Conservation (phyloP, 1,284 basidiomycete genomes). For the Boletus hoseneyae region DNA sequence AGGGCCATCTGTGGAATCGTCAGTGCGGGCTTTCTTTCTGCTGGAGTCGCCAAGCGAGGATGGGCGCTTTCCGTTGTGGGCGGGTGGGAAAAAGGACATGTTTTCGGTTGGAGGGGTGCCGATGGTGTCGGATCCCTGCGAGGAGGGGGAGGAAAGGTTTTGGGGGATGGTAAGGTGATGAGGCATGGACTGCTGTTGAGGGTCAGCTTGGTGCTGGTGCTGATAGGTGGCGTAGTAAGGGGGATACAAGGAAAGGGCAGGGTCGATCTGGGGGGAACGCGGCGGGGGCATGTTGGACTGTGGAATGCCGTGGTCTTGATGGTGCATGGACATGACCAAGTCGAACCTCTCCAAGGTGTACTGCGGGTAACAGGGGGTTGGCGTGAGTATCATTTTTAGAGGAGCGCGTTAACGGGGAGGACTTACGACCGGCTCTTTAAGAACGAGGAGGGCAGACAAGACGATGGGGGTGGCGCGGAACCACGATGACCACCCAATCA, state of each 20-base stretch:
- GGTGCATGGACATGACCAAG: constrained; percentile 35
- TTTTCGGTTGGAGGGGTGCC: constrained; percentile 67
- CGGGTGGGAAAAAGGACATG: constrained; percentile 48
- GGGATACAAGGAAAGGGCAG: constrained; percentile 59
- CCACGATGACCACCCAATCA: constrained; percentile 1
- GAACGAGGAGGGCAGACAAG: background rate
- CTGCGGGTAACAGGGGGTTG: constrained; percentile 25
- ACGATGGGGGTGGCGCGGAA: constrained; percentile 1
- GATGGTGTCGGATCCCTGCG: constrained; percentile 69
- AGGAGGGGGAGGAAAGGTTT: constrained; percentile 63
- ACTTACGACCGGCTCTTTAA: constrained; percentile 12
- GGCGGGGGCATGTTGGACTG: constrained; percentile 51
- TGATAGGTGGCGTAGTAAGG: constrained; percentile 51
- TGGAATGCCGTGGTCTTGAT: constrained; percentile 37
- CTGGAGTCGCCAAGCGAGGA: constrained; percentile 46
- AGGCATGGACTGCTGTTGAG: constrained; percentile 37
- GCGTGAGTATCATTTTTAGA: constrained; percentile 15
- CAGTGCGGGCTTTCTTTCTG: constrained; percentile 58
- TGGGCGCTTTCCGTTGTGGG: constrained; percentile 64
- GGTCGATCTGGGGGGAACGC: constrained; percentile 60
- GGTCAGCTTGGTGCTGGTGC: constrained; percentile 40
- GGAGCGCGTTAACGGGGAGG: background rate
- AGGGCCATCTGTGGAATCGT: constrained; percentile 44
- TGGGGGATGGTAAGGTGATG: constrained; percentile 46
- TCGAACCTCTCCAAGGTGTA: constrained; percentile 13